Base-by-base conservation (phyloP, 345 rosid genomes). In the Litchi chinensis region DNA sequence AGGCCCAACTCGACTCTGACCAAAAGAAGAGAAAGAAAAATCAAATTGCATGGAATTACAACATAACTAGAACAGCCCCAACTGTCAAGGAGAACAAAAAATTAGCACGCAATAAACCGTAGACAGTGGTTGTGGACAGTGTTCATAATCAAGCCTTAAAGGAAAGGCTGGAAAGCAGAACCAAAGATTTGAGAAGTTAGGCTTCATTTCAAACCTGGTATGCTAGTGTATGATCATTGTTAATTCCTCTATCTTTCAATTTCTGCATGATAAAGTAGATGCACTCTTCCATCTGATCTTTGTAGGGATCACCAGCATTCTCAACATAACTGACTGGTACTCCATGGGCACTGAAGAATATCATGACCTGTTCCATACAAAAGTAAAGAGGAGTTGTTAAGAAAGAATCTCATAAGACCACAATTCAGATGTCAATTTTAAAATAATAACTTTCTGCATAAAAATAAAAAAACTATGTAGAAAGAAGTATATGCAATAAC, bases 321-420 rank as follows among this genome's bases (percentile, higher is more conserved):
- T 87, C 91, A 69, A 94, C 95, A 56, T 96, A 96, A 74, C 94
- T 94, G 72, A 93, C 91, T 10, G 98, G 97, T 73, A 96, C 98
- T 66, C 98, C 98, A 85, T 96, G 99, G n/a, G 97, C 99, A 83
- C 97, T 96, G 82, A 94, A 96, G 87, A 94, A 96, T 83, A 96
- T 87, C 89, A 93, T 87, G 44, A 84, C 97, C 98, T 96, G 50
- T 76, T 73, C 71, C 79, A 32, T 32, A 84, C 2, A 79, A 12
- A 67, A 73, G 39, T 80, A 57, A 62, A 72, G 50, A 15, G 39
- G 70, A 71, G 59, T 44, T 32, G 37, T 32, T 3, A 22, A 60
- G 18, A 79, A 40, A 65, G 43, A 68, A 70, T 74, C n/a, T 74
- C 41, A 64, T 43, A 32, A 57, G n/a, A 68, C 21, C 22, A 15